phyloP scores from a whole-genome alignment of 805 yeast species.

The Candida bentonensis region DNA sequence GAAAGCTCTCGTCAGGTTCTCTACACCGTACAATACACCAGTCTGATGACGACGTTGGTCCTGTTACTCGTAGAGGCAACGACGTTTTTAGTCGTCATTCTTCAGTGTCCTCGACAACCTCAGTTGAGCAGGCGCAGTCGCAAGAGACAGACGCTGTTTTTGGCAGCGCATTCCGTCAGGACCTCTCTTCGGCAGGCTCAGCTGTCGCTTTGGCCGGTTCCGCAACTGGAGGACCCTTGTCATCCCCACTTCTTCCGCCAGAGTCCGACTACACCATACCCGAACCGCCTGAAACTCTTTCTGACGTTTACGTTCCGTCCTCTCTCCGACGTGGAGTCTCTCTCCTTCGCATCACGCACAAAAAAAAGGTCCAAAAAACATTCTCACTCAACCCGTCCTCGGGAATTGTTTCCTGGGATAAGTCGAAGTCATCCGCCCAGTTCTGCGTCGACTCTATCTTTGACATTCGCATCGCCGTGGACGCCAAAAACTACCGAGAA shows the following conservation, averaged over 20 bases:
- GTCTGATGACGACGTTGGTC: not conserved
- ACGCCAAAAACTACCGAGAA: constrained; percentile 76
- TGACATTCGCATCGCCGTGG: constrained; percentile 45
- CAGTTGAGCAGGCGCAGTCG: no score
- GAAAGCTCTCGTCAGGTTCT: not conserved
- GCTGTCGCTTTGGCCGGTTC: no score
- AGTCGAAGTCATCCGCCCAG: constrained; percentile 28
- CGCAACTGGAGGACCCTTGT: no score
- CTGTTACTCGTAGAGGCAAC: not conserved
- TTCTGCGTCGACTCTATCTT: constrained; percentile 49
- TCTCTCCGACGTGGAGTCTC: constrained; percentile 45
- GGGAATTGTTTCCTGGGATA: constrained; percentile 46
- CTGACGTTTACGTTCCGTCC: constrained; percentile 28
- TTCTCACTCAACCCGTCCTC: constrained; percentile 42
- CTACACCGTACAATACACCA: not conserved
- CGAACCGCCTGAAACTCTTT: not conserved
- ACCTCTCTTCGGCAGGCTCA: no score
- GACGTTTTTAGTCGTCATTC: no score
- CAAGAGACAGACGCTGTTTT: no score
- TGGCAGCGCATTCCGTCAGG: no score
- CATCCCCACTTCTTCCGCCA: no score
- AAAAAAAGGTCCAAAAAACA: constrained; percentile 45
- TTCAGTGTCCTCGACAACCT: no score
- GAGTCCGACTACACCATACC: no score
- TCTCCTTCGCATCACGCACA: constrained; percentile 54